Evolutionary conservation across 768 basidiomycete genomes (phyloP).

Genomic region (Galerina marginata): DNA sequence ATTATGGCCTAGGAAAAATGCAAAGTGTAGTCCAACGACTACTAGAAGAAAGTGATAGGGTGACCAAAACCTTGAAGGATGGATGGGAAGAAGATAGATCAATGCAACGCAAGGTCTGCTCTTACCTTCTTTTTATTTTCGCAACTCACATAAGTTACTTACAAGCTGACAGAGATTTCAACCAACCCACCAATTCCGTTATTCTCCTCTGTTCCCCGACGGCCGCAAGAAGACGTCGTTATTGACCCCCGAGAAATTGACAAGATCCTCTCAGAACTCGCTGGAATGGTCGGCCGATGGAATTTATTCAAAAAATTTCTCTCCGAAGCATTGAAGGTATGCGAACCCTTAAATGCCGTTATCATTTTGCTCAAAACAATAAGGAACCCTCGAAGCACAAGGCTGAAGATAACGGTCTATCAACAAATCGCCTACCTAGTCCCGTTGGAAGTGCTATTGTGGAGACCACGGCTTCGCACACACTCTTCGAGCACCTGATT

Average conservation of each 20-base stretch:
- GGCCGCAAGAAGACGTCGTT: conserved; percentile 53
- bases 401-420: background rate
- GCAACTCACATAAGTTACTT: background rate
- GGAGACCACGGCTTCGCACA: conserved; percentile 57
- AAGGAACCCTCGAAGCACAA: conserved; percentile 11
- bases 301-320: conserved; percentile 89
- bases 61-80: conserved; percentile 73
- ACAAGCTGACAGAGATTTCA: conserved; percentile 53
- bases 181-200: conserved; percentile 45
- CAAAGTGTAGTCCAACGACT: conserved; percentile 73
- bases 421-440: no score
- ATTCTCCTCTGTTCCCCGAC: conserved; percentile 35
- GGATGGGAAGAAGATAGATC: conserved; percentile 93
- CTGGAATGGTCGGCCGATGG: conserved; percentile 93
- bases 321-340: conserved; percentile 70
- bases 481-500: conserved; percentile 70
- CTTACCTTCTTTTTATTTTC: background rate
- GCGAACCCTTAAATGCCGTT: conserved; percentile 14
- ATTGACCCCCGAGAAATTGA: conserved; percentile 93
- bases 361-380: conserved; percentile 11
- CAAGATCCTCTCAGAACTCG: conserved; percentile 83
- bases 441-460: conserved; percentile 35
- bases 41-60: conserved; percentile 85
- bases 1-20: conserved; percentile 94
- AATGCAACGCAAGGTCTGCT: conserved; percentile 75